phyloP scores from a whole-genome alignment of 1,284 basidiomycete genomes.

The Inonotus obliquus region DNA sequence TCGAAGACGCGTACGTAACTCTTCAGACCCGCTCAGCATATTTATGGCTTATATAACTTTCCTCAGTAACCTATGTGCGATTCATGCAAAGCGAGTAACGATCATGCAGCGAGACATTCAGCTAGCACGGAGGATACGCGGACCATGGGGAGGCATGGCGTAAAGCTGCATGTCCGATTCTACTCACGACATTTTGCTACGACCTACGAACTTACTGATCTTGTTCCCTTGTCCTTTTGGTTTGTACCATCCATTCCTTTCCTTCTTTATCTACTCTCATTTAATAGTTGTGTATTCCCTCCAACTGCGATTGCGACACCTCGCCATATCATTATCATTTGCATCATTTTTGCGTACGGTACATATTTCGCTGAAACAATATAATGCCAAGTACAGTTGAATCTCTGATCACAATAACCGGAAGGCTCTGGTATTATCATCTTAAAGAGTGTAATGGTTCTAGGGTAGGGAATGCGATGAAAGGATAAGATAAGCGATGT shows the following conservation, averaged over 20 bases:
- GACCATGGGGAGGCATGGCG: constrained; percentile 58
- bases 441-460: background rate
- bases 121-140: constrained; percentile 90
- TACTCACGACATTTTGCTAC: background rate
- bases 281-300: constrained; percentile 8
- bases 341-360: background rate
- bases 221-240: background rate
- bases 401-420: background rate
- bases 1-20: constrained; percentile 87
- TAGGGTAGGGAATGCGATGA: background rate
- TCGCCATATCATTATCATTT: constrained; percentile 5
- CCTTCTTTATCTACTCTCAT: background rate
- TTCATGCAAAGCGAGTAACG: constrained; percentile 98
- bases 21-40: constrained; percentile 3
- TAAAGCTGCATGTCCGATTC: constrained; percentile 17
- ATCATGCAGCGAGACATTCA: constrained; percentile 98
- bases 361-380: background rate
- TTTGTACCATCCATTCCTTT: background rate
- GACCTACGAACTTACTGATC: background rate
- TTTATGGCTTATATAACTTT: constrained; percentile 8
- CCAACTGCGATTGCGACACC: background rate
- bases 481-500: background rate
- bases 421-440: background rate
- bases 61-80: constrained; percentile 85
- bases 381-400: background rate